Percentiles rank a stretch among this genome's conserved stretches.
These are phyloP conservation scores for Gastrodia elata DNA, from an alignment of 106 monocot species.

Conservation along the genomic window DNA sequence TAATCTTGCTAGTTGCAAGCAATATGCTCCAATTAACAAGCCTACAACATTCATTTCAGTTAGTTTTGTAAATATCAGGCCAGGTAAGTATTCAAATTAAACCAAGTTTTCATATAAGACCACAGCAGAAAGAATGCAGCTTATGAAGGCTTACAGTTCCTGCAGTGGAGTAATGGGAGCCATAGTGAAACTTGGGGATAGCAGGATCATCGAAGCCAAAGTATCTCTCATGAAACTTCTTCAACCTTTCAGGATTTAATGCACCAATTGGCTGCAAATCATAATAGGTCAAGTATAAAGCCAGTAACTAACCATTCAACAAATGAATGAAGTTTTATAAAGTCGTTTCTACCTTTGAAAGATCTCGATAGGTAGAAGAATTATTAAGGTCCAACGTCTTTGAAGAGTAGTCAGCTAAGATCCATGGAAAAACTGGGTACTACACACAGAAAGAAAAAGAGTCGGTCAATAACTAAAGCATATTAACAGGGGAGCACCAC, in stretches of 20 bases:
- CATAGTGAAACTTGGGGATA: slow-evolving; percentile 98
- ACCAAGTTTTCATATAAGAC: neutral
- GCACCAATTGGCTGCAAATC: slow-evolving; percentile 83
- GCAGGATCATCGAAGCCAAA: slow-evolving; percentile 89
- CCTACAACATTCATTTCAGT: neutral
- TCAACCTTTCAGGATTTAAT: slow-evolving; percentile 78
- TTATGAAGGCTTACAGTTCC: slow-evolving; percentile 58
- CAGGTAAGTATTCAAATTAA: neutral
- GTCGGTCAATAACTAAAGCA: neutral
- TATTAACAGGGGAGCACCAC: neutral
- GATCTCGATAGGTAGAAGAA: slow-evolving; percentile 76
- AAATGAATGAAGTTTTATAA: neutral
- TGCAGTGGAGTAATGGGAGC: slow-evolving; percentile 96
- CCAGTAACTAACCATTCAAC: neutral
- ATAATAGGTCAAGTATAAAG: neutral
- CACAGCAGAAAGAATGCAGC: neutral
- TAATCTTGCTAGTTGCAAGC: neutral
- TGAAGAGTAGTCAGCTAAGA: slow-evolving; percentile 80
- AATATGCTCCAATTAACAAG: neutral
- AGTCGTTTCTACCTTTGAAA: slow-evolving; percentile 66
- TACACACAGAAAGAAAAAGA: slow-evolving; percentile 21
- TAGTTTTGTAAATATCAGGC: neutral
- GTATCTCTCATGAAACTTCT: slow-evolving; percentile 87
- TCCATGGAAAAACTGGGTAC: slow-evolving; percentile 99
- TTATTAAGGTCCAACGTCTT: slow-evolving; percentile 59